Evolutionary conservation across 352 stramenopile genomes (phyloP), one percentile per base, ranked within the genome.

Genomic region (Pythium rishiriense): DNA sequence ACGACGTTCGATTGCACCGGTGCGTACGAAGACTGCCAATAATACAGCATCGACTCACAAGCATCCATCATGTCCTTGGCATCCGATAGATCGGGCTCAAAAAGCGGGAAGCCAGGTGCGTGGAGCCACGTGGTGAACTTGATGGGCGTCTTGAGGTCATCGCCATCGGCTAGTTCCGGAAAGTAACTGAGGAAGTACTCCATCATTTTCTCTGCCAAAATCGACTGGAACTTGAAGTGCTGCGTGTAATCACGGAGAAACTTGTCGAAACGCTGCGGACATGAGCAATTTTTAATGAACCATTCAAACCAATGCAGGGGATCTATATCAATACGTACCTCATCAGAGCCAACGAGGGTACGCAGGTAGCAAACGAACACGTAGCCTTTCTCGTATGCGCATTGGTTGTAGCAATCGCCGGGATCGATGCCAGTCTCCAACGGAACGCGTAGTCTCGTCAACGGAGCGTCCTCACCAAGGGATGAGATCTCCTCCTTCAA

Each of bases 371-470:
- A 90, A 3, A 93, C 81, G 37, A 93, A 93, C 3, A 71, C 81
- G 49, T 88, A 93, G 25, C 84, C 84, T 59, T 93, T 93, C 59
- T 93, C 84, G 68, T 93, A 93, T 9, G 84, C 84, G 63, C 81
- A 91, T 37, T 87, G 76, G 47, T 93, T 93, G 73, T 93, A 93
- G 65, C 81, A 91, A 41, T 93, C 84, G 25, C 84, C 81, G 4
- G 84, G 84, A 42, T 91, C 84, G 46, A 93, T 93, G 19, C 84
- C 84, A 31, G 87, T 76, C 21, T 93, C 71, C 12, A 93, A 72
- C 1, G 84, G 84, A 4, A 93, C 84, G 14, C 79, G 84, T 8
- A 93, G 68, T 26, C 81, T 74, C 4, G 84, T 91, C 6, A 93
- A 42, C n/a, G 84, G 72, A n/a, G 72, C 85, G 43, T 87, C 66